Base-by-base conservation (phyloP, 2,329 filamentous ascomycete species). In the Paraconiothyrium sp. region DNA sequence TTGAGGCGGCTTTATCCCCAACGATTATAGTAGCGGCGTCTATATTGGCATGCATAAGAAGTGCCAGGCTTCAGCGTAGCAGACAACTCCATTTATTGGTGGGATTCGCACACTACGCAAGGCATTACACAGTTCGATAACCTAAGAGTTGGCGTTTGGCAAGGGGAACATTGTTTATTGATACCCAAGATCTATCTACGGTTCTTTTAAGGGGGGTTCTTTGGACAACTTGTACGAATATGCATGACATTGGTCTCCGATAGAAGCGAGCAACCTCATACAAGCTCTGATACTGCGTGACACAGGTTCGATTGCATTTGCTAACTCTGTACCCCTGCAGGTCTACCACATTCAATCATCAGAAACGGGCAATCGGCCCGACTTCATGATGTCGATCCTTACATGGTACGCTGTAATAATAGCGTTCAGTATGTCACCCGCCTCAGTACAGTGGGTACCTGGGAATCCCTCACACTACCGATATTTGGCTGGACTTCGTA, bases 151-250 rank as follows among this genome's bases (percentile, higher is more conserved):
- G 43, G 43, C n/a, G n/a, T 24, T 24, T 20, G 20, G 43, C 22
- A 30, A 30, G 20, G 50, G 41, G 22, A 13, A 20, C 24, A 20
- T 37, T 43, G 27, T 47, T 41, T 35, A 30, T 56, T 44, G 51
- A 56, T 55, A 60, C 51, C 46, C 46, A 44, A 39, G 35, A 44
- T 47, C 44, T 47, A 24, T 50, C 11, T 20, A 16, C 14, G 39
- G 27, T n/a, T 27, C 30, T 10, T 22, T n/a, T 27, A 37, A 32
- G 16, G 47, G 27, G 14, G 30, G 27, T 30, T 50, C 16, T 11
- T 9, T 6, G 47, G 14, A n/a, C 7, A 9, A 50, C 2, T 50
- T 50, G 47, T 35, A 34, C 30, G 47, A 50, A 35, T 35, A 34
- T 35, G 30, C 3, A 20, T 16, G 47, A 16, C 10, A 35, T 44